These are phyloP conservation scores for Licmophora abbreviata DNA, from an alignment of 108 stramenopile genomes.

Conservation along the genomic window DNA sequence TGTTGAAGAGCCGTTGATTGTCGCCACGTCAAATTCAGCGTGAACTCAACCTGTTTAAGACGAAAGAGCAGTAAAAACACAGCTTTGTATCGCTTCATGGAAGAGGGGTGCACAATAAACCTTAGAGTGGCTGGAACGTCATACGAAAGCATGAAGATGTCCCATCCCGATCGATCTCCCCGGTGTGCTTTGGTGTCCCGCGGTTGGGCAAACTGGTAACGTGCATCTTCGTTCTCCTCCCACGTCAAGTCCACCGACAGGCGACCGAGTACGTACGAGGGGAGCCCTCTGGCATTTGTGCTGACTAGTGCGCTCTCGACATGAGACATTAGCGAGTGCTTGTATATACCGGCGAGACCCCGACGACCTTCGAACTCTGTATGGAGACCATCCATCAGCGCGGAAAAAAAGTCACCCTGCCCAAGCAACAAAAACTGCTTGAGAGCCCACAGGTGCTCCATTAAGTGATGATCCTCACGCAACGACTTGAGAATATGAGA, in stretches of 20 bases:
- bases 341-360: conserved; percentile 53
- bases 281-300: conserved; percentile 81
- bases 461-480: conserved; percentile 60
- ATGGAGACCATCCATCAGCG: conserved; percentile 80
- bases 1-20: conserved; percentile 85
- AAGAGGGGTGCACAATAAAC: conserved; percentile 70
- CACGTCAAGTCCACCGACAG: conserved; percentile 56
- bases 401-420: conserved; percentile 93
- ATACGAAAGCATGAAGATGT: conserved; percentile 90
- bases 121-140: conserved; percentile 76
- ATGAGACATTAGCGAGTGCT: conserved; percentile 64
- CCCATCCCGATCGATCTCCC: conserved; percentile 71
- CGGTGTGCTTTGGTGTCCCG: conserved; percentile 9
- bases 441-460: conserved; percentile 82
- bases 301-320: conserved; percentile 80
- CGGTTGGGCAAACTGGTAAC: conserved; percentile 31
- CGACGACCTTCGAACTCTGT: conserved; percentile 42
- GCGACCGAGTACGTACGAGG: conserved; percentile 65
- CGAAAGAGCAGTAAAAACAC: conserved; percentile 90
- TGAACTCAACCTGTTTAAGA: conserved; percentile 89
- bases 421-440: conserved; percentile 93
- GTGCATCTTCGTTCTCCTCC: conserved; percentile 32
- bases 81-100: conserved; percentile 65
- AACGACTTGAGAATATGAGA: conserved; percentile 68
- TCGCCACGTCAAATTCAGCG: conserved; percentile 90